Conservation (phyloP, 805 yeast genomes). For the Lipomyces mesembrius region DNA sequence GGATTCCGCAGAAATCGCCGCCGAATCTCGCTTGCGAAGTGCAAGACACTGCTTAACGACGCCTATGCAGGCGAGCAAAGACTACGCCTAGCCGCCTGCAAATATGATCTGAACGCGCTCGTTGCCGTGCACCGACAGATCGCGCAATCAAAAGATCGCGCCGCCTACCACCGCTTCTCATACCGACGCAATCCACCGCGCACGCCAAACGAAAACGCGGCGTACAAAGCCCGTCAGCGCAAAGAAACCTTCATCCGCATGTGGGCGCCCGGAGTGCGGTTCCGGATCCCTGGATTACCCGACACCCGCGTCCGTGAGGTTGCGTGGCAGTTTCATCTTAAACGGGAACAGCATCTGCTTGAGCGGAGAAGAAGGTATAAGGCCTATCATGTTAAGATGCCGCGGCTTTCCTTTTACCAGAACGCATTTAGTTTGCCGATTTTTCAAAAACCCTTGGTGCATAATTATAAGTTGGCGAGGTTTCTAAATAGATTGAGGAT, state of each 20-base stretch:
- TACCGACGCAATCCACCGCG: neutral
- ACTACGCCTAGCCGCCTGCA: conserved; percentile 10
- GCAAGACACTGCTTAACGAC: conserved; percentile 3
- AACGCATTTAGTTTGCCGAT: conserved; percentile 3
- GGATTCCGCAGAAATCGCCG: conserved; percentile 9
- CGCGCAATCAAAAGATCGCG: neutral
- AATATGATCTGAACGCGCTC: neutral
- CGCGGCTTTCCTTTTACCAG: conserved; percentile 4
- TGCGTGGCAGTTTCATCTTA: conserved; percentile 11
- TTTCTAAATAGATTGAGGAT: neutral
- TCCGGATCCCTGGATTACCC: conserved; percentile 3
- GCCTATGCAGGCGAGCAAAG: conserved; percentile 7
- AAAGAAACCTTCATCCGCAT: neutral
- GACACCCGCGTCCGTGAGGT: neutral
- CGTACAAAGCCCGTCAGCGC: neutral
- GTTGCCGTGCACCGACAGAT: neutral
- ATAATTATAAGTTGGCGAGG: neutral
- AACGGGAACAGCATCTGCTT: neutral
- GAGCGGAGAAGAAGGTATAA: conserved; percentile 13
- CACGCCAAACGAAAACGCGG: neutral
- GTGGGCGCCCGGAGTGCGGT: conserved; percentile 2
- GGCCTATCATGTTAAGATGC: neutral
- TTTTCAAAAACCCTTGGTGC: conserved; percentile 7
- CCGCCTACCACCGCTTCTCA: neutral
- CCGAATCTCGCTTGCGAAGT: conserved; percentile 3